A percentile compares a stretch with the other conserved stretches of the same genome.
phyloP scores from a whole-genome alignment of 257 asterid genomes.

The Nyctanthes arbortristis region DNA sequence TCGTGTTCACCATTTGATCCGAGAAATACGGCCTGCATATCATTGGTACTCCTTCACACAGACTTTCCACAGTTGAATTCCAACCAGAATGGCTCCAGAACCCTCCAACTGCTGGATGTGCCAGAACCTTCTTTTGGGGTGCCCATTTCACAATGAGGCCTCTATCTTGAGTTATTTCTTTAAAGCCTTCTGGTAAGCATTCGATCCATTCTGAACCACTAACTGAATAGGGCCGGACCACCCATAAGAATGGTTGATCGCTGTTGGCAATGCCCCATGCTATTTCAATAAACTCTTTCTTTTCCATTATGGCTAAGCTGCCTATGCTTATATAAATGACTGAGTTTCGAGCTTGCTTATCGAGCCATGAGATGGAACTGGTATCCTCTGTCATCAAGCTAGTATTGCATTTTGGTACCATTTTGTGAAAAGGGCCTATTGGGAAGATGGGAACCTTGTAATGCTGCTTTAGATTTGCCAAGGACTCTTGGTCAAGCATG shows the following conservation, averaged over 20 bases:
- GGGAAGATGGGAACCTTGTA: conserved; percentile 33
- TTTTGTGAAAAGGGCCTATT: conserved; percentile 41
- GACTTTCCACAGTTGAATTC: conserved; percentile 36
- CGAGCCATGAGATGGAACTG: conserved; percentile 32
- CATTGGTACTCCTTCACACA: conserved; percentile 36
- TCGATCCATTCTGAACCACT: conserved; percentile 17
- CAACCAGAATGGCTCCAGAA: conserved; percentile 41
- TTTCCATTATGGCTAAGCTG: conserved; percentile 20
- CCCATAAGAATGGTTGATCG: conserved; percentile 37
- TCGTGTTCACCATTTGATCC: conserved; percentile 30
- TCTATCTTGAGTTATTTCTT: conserved; percentile 4
- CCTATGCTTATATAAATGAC: conserved; percentile 41
- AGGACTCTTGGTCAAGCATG: conserved; percentile 25
- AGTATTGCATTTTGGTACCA: conserved; percentile 12
- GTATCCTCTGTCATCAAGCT: conserved; percentile 27
- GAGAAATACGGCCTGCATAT: conserved; percentile 32
- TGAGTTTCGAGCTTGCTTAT: conserved; percentile 24
- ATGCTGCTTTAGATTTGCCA: conserved; percentile 18
- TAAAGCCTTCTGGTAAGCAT: conserved; percentile 24
- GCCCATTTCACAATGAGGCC: conserved; percentile 37
- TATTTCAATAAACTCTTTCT: conserved; percentile 29
- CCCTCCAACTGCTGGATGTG: conserved; percentile 32
- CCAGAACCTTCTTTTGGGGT: conserved; percentile 32
- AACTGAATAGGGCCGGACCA: conserved; percentile 20
- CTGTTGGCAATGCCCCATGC: conserved; percentile 37